Evolutionary conservation across 129 eudicot genomes (phyloP).

Genomic region (Arctium lappa): DNA sequence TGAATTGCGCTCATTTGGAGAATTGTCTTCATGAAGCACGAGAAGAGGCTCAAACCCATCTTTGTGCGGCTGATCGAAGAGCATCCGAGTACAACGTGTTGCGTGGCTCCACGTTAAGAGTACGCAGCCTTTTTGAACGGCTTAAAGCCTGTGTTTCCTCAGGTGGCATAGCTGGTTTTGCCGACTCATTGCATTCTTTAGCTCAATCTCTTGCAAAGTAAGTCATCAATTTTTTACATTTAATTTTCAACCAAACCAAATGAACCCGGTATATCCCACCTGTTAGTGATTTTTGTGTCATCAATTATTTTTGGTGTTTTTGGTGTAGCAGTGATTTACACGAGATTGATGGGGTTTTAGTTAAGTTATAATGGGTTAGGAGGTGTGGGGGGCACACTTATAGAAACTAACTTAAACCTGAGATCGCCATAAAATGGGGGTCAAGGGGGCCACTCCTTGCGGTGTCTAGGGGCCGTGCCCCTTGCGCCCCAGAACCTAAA

Average conservation of each 20-base stretch:
- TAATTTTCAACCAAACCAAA: background rate
- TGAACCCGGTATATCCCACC: too few relatives aligned
- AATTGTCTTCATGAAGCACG: constrained; percentile 90
- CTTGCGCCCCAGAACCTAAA: too few relatives aligned
- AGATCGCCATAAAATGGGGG: too few relatives aligned
- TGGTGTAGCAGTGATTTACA: too few relatives aligned
- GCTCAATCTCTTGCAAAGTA: constrained; percentile 86
- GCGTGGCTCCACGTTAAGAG: constrained; percentile 68
- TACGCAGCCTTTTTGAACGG: constrained; percentile 77
- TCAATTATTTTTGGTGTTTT: too few relatives aligned
- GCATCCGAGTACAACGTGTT: constrained; percentile 73
- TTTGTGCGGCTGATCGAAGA: constrained; percentile 75
- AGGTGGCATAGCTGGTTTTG: constrained; percentile 51
- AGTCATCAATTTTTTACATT: constrained; percentile 7
- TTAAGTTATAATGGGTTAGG: too few relatives aligned
- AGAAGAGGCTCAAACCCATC: constrained; percentile 92
- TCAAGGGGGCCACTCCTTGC: too few relatives aligned
- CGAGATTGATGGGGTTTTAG: too few relatives aligned
- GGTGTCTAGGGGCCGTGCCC: too few relatives aligned
- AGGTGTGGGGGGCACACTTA: too few relatives aligned
- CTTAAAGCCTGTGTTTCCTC: constrained; percentile 64
- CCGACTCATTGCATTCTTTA: constrained; percentile 66
- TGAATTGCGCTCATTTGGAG: constrained; percentile 88
- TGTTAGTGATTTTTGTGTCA: too few relatives aligned
- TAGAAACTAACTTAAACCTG: too few relatives aligned